These are phyloP conservation scores for Tuber magnatum DNA, from an alignment of 495 filamentous ascomycete species.

Conservation along the genomic window DNA sequence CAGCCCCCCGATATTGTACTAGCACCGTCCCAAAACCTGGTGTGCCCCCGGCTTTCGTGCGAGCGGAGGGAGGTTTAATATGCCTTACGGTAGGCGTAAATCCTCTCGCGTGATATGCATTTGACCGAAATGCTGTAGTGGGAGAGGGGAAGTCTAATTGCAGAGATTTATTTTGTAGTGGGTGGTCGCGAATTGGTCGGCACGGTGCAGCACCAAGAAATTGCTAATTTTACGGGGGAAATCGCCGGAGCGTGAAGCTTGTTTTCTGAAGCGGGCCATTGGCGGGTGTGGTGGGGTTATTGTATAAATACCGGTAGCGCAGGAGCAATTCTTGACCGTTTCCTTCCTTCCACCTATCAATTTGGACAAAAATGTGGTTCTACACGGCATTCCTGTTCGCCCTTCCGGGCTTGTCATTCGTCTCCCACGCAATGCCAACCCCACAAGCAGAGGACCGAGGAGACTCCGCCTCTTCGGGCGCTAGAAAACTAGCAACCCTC, in stretches of 20 bases:
- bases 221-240: background rate
- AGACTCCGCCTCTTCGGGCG: background rate
- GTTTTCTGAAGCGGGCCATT: background rate
- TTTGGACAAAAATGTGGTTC: background rate
- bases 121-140: background rate
- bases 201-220: background rate
- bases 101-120: background rate
- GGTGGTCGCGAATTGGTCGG: background rate
- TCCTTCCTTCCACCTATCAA: background rate
- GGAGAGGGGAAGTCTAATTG: background rate
- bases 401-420: slow-evolving; percentile 8
- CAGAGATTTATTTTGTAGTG: background rate
- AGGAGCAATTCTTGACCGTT: background rate
- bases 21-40: background rate
- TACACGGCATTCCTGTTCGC: background rate
- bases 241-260: background rate
- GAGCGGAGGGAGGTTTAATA: background rate
- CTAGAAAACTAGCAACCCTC: slow-evolving; percentile 44
- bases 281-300: background rate
- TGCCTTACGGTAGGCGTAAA: background rate
- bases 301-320: background rate
- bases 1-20: background rate
- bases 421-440: slow-evolving; percentile 13
- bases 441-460: slow-evolving; percentile 5
- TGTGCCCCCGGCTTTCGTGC: background rate